Conservation (phyloP, 2,329 filamentous ascomycete species). For the Fusarium sp. region DNA sequence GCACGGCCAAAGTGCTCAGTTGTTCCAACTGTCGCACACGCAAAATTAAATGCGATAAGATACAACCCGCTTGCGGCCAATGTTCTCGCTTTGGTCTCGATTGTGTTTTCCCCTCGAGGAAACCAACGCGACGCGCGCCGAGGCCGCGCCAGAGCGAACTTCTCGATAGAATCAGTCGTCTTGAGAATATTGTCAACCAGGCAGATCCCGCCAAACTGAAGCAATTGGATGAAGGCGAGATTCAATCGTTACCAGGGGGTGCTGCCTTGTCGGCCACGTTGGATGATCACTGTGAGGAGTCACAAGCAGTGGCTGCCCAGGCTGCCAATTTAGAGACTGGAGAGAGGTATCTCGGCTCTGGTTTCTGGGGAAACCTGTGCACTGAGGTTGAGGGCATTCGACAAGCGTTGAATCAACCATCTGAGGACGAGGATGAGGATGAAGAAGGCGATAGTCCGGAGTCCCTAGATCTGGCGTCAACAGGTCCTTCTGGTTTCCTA, state of each 20-base stretch:
- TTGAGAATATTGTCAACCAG: slow-evolving; percentile 63
- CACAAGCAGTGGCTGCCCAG: slow-evolving; percentile 26
- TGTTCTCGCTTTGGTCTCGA: slow-evolving; percentile 64
- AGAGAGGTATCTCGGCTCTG: slow-evolving; percentile 58
- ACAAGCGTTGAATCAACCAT: slow-evolving; percentile 60
- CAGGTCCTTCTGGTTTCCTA: slow-evolving; percentile 49
- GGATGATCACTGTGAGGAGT: slow-evolving; percentile 34
- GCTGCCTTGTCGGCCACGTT: slow-evolving; percentile 17
- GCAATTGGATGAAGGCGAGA: slow-evolving; percentile 44
- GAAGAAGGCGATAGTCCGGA: slow-evolving; percentile 53
- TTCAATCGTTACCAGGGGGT: slow-evolving; percentile 6
- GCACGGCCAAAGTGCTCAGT: slow-evolving; percentile 57
- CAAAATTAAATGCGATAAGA: slow-evolving; percentile 73
- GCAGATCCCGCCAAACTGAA: slow-evolving; percentile 54
- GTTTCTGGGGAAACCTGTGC: slow-evolving; percentile 62
- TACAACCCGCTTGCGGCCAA: slow-evolving; percentile 66
- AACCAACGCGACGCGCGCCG: slow-evolving; percentile 59
- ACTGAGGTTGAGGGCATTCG: slow-evolving; percentile 62
- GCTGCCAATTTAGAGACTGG: slow-evolving; percentile 42
- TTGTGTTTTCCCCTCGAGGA: slow-evolving; percentile 64
- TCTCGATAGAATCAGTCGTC: slow-evolving; percentile 60
- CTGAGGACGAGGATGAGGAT: slow-evolving; percentile 57
- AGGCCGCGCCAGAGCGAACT: slow-evolving; percentile 61
- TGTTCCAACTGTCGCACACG: slow-evolving; percentile 75
- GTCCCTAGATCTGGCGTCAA: slow-evolving; percentile 45